phyloP scores from a whole-genome alignment of 768 basidiomycete genomes.

The Mycena galopus region DNA sequence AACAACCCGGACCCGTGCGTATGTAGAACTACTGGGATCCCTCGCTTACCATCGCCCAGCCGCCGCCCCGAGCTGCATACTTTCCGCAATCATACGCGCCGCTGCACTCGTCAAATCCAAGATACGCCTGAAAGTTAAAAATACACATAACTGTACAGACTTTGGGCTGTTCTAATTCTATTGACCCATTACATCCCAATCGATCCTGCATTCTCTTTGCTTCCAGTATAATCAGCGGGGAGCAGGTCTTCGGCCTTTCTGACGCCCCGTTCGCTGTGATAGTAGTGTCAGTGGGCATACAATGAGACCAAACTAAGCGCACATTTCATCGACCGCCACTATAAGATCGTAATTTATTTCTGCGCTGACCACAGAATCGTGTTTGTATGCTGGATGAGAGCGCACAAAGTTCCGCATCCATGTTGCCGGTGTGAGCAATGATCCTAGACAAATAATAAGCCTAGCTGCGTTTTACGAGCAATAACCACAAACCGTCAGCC shows the following conservation, averaged over 20 bases:
- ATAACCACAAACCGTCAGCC: constrained; percentile 73
- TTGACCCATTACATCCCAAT: constrained; percentile 51
- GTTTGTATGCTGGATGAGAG: constrained; percentile 90
- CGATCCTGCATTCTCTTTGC: constrained; percentile 59
- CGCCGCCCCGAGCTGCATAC: not conserved
- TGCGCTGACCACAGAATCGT: constrained; percentile 91
- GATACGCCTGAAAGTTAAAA: constrained; percentile 17
- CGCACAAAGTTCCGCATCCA: constrained; percentile 96
- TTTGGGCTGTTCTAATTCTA: constrained; percentile 25
- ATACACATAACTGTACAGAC: constrained; percentile 7
- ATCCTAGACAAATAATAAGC: constrained; percentile 59
- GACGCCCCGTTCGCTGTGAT: constrained; percentile 77
- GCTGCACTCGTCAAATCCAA: constrained; percentile 4
- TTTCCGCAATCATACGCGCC: not conserved
- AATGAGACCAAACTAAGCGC: constrained; percentile 51
- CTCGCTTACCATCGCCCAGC: not conserved
- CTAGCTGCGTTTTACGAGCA: constrained; percentile 4
- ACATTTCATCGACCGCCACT: constrained; percentile 93
- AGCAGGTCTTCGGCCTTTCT: constrained; percentile 72
- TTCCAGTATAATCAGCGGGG: constrained; percentile 69
- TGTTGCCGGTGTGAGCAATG: constrained; percentile 86
- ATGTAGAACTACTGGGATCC: too few relatives aligned
- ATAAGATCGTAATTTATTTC: constrained; percentile 96
- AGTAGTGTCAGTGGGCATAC: constrained; percentile 14
- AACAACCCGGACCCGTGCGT: constrained; percentile 38